Percentiles rank a stretch among this genome's conserved stretches.
These are phyloP conservation scores for Secale cereale DNA, from an alignment of 176 grass and related monocot genomes.

Conservation along the genomic window DNA sequence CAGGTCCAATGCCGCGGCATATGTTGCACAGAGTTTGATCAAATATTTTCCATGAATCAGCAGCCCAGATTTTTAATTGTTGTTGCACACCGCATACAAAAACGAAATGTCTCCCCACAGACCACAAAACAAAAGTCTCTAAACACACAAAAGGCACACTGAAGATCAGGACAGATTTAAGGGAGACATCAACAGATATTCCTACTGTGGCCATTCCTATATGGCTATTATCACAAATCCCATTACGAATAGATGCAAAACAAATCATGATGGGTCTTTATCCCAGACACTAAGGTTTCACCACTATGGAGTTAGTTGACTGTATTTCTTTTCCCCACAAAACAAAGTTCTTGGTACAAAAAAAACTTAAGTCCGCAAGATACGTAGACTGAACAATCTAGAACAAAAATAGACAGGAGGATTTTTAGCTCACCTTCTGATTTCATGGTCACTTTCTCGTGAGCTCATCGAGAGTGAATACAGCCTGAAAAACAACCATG, in stretches of 20 bases:
- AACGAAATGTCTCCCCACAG: not conserved
- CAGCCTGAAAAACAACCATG: conserved; percentile 43
- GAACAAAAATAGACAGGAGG: not conserved
- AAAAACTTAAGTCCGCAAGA: not conserved
- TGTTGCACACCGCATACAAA: not conserved
- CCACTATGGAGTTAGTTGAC: not conserved
- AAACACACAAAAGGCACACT: too few relatives aligned
- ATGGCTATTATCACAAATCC: not conserved
- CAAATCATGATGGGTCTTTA: not conserved
- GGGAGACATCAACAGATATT: not conserved
- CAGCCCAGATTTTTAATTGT: not conserved
- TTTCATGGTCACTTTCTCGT: conserved; percentile 50
- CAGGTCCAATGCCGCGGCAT: not conserved
- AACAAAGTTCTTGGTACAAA: not conserved
- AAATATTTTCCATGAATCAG: not conserved
- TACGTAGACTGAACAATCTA: not conserved
- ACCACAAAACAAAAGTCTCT: not conserved
- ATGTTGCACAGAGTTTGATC: not conserved
- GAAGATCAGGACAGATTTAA: not conserved
- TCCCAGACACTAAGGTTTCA: not conserved
- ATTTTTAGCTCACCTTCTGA: conserved; percentile 48
- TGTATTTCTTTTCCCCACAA: not conserved
- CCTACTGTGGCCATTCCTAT: not conserved
- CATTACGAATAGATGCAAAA: not conserved
- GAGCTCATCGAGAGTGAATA: conserved; percentile 68